Conservation (phyloP, 768 basidiomycete species). For the Leccinum uliginosum region DNA sequence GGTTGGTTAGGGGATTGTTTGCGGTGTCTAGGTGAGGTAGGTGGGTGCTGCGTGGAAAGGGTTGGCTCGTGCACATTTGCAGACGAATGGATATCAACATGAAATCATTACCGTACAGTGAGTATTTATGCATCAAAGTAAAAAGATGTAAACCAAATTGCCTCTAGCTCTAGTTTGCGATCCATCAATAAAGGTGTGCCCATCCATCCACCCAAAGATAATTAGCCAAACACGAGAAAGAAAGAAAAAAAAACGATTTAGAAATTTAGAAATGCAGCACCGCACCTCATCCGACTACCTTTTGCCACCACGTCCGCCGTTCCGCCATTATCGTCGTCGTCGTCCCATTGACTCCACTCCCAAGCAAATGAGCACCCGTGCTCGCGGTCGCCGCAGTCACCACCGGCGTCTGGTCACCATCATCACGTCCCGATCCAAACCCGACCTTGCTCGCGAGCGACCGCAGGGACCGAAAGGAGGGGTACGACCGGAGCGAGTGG, state of each 20-base stretch:
- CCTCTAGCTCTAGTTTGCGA: not conserved
- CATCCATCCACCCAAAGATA: not conserved
- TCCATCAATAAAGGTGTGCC: not conserved
- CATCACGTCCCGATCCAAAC: not conserved
- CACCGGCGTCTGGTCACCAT: not conserved
- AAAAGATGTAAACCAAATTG: not conserved
- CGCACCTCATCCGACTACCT: conserved; percentile 18
- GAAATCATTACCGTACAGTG: not conserved
- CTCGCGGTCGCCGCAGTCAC: not conserved
- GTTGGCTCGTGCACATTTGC: too few relatives aligned
- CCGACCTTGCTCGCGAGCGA: conserved; percentile 15
- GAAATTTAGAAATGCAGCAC: not conserved
- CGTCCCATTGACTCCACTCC: not conserved
- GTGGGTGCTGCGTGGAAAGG: too few relatives aligned
- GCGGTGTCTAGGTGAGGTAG: not conserved
- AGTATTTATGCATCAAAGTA: not conserved
- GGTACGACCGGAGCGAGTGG: conserved; percentile 26
- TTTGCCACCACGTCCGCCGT: conserved; percentile 30
- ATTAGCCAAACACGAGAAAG: not conserved
- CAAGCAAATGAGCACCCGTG: not conserved
- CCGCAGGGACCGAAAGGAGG: conserved; percentile 23
- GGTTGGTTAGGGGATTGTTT: conserved; percentile 18
- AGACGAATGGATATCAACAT: not conserved
- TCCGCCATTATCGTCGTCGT: conserved; percentile 5
- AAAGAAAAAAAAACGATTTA: not conserved